A percentile compares a stretch with the other conserved stretches of the same genome.
Evolutionary conservation across 1,284 basidiomycete genomes (phyloP).

Genomic region (Filobasidium uniguttulatum): DNA sequence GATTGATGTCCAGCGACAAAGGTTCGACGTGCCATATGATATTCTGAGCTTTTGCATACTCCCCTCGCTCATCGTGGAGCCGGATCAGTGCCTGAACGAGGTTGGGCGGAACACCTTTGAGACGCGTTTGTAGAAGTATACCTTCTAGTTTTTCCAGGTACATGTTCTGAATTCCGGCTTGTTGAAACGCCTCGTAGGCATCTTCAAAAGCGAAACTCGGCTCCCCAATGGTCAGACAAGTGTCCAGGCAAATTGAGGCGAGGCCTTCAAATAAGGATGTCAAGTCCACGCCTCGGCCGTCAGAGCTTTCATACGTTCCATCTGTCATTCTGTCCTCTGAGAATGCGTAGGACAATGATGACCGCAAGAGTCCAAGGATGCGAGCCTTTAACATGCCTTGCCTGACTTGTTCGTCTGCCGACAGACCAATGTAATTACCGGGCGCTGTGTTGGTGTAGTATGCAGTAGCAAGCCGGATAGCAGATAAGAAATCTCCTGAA

Average conservation of each 20-base stretch:
- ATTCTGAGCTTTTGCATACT: constrained; percentile 65
- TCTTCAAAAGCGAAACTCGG: constrained; percentile 83
- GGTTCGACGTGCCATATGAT: constrained; percentile 96
- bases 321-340: constrained; percentile 88
- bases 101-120: constrained; percentile 64
- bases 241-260: constrained; percentile 64
- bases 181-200: constrained; percentile 76
- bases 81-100: constrained; percentile 70
- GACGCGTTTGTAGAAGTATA: constrained; percentile 61
- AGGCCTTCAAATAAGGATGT: constrained; percentile 80
- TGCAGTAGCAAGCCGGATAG: constrained; percentile 69
- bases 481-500: constrained; percentile 73
- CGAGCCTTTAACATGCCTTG: constrained; percentile 58
- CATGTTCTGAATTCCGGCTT: constrained; percentile 72
- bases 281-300: constrained; percentile 81
- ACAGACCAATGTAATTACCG: constrained; percentile 81
- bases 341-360: constrained; percentile 79
- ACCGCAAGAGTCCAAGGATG: constrained; percentile 44
- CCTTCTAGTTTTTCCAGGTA: constrained; percentile 72
- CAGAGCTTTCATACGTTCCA: constrained; percentile 62
- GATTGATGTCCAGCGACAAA: constrained; percentile 79
- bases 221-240: constrained; percentile 66
- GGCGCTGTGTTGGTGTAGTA: constrained; percentile 71
- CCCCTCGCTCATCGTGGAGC: constrained; percentile 57
- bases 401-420: constrained; percentile 54